These are phyloP conservation scores for Arachnomyces sp. DNA, from an alignment of 2,329 filamentous ascomycete species.

Conservation along the genomic window DNA sequence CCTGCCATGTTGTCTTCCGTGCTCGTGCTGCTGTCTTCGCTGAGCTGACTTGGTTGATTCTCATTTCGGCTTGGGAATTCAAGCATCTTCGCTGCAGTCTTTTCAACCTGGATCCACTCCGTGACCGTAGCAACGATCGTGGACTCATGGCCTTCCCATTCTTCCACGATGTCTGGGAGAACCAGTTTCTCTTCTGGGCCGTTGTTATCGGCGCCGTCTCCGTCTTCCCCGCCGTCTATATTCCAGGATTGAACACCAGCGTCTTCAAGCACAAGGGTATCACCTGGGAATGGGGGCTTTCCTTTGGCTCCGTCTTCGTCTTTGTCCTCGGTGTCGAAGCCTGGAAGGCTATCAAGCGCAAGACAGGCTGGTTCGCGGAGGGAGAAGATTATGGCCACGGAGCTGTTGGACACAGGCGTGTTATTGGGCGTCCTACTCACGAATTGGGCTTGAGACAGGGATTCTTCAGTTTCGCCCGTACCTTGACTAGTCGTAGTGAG, in stretches of 20 bases:
- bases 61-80: slow-evolving; percentile 52
- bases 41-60: slow-evolving; percentile 48
- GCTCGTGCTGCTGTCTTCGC: slow-evolving; percentile 51
- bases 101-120: slow-evolving; percentile 43
- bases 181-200: slow-evolving; percentile 46
- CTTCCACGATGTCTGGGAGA: slow-evolving; percentile 31
- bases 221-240: slow-evolving; percentile 49
- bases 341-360: slow-evolving; percentile 53
- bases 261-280: slow-evolving; percentile 56
- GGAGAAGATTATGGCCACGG: slow-evolving; percentile 21
- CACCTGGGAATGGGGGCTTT: slow-evolving; percentile 55
- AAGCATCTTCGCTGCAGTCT: slow-evolving; percentile 46
- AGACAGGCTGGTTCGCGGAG: slow-evolving; percentile 21
- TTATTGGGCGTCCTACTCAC: slow-evolving; percentile 13
- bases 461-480: slow-evolving; percentile 25
- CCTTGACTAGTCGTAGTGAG: slow-evolving; percentile 20
- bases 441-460: slow-evolving; percentile 23
- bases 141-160: slow-evolving; percentile 27
- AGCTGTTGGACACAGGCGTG: slow-evolving; percentile 12
- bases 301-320: slow-evolving; percentile 45
- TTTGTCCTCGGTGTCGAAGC: slow-evolving; percentile 52
- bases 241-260: slow-evolving; percentile 49
- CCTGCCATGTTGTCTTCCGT: slow-evolving; percentile 24
- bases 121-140: slow-evolving; percentile 15
- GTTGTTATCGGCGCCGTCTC: slow-evolving; percentile 40